These are phyloP conservation scores for Acacia crassicarpa DNA, from an alignment of 306 rosid genomes.

Conservation along the genomic window DNA sequence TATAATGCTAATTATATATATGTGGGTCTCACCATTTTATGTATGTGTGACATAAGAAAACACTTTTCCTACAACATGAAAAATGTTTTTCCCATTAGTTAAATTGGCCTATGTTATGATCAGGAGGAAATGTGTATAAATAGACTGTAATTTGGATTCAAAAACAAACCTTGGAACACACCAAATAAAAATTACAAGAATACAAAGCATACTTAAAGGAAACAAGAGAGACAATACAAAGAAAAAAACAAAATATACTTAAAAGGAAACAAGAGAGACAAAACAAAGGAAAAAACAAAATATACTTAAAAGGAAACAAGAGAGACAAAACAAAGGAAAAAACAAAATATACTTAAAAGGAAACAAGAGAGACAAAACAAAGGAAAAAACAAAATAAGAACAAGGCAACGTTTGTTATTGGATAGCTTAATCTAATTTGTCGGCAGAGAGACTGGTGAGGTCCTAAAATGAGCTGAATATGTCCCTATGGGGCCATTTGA, in stretches of 20 bases:
- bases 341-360: not conserved
- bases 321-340: too few species aligned
- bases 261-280: too few species aligned
- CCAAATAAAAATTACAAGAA: not conserved
- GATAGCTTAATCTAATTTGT: slow-evolving; percentile 21
- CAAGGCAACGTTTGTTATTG: slow-evolving; percentile 21
- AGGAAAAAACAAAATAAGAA: not conserved
- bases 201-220: not conserved
- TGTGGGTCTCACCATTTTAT: too few species aligned
- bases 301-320: too few species aligned
- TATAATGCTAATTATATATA: too few species aligned
- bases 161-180: not conserved
- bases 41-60: too few species aligned
- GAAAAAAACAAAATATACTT: too few species aligned
- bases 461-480: not conserved
- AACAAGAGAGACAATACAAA: not conserved
- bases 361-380: not conserved
- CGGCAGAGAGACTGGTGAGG: slow-evolving; percentile 20
- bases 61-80: too few species aligned
- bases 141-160: not conserved
- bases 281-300: too few species aligned
- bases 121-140: too few species aligned
- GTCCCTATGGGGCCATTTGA: slow-evolving; percentile 21
- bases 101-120: too few species aligned
- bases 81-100: too few species aligned